Base-by-base conservation (phyloP, 1,284 basidiomycete genomes). In the Moesziomyces antarcticus region DNA sequence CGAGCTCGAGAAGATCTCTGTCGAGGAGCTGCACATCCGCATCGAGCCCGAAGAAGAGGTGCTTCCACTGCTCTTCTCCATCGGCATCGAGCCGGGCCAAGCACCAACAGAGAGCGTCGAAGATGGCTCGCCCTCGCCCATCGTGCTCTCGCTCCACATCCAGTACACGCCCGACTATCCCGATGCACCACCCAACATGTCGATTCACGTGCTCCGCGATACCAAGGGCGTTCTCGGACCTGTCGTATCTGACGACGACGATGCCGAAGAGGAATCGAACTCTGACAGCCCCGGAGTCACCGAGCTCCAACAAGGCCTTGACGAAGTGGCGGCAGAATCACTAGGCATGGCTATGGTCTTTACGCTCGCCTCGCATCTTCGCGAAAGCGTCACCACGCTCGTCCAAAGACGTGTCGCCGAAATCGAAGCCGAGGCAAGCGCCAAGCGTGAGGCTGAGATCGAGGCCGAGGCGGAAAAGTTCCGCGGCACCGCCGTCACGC, bases 331-430 rank as follows among this genome's bases (percentile, higher is more conserved):
- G 27, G 89, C 92, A 81, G 94, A 97, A 81, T 95, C 93, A 77
- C 82, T 94, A 24, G 94, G 94, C 41, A 96, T 97, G 91, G 94
- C 96, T 2, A 97, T 98, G 94, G 95, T 94, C 13, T 99, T 97
- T 82, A 93, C 95, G 0, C 87, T 99, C 7, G 92, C 94, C 5
- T 91, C 93, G 3, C 91, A 93, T 77, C 88, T 97, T 47, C 88
- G 92, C 68, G 95, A 97, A 83, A 88, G 89, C 50, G 86, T 97
- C 14, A 89, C 90, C 5, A 75, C 65, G n/a, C 71, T 82, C 43
- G 68, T 80, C 50, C 76, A 86, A 47, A 88, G 92, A 65, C 86
- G 87, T 33, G 89, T 90, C 62, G 87, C 85, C 54, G 87, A 87
- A 66, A 86, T 87, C 60, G 88, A 88, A 70, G 89, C 75, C 16